phyloP scores from a whole-genome alignment of 1,139 yeast genomes.

The Barnettozyma hawaiiensis region DNA sequence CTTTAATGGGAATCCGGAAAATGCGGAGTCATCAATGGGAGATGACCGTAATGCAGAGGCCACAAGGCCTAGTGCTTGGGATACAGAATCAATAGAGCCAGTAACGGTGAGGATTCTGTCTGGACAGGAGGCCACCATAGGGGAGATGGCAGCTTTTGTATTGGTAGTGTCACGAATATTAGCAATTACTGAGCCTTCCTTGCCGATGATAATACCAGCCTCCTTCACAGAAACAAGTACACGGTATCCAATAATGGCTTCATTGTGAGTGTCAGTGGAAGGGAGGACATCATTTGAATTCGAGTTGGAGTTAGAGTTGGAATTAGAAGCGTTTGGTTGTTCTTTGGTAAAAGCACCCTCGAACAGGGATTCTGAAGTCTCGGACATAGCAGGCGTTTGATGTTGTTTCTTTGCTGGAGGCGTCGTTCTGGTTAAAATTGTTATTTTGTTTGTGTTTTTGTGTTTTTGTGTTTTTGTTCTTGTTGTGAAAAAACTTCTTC shows the following conservation, averaged over 20 bases:
- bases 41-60: constrained; percentile 52
- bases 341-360: constrained; percentile 23
- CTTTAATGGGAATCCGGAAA: constrained; percentile 57
- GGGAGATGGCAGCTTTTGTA: constrained; percentile 87
- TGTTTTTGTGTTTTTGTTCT: not conserved
- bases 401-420: no score
- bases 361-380: constrained; percentile 23
- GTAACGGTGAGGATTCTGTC: constrained; percentile 80
- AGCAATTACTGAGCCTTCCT: constrained; percentile 77
- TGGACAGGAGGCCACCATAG: constrained; percentile 73
- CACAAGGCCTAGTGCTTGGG: constrained; percentile 67
- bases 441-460: not conserved
- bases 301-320: not conserved
- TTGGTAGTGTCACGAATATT: constrained; percentile 69
- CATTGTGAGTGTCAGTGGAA: constrained; percentile 16
- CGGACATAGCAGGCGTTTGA: constrained; percentile 3
- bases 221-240: constrained; percentile 80
- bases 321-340: constrained; percentile 4
- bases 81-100: constrained; percentile 71
- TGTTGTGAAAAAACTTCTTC: not conserved
- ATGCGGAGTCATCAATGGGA: constrained; percentile 30
- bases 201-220: constrained; percentile 89
- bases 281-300: constrained; percentile 18
- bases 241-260: constrained; percentile 49
- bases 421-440: no score